Conservation (phyloP, 1,284 basidiomycete species). For the Irpex sp. region DNA sequence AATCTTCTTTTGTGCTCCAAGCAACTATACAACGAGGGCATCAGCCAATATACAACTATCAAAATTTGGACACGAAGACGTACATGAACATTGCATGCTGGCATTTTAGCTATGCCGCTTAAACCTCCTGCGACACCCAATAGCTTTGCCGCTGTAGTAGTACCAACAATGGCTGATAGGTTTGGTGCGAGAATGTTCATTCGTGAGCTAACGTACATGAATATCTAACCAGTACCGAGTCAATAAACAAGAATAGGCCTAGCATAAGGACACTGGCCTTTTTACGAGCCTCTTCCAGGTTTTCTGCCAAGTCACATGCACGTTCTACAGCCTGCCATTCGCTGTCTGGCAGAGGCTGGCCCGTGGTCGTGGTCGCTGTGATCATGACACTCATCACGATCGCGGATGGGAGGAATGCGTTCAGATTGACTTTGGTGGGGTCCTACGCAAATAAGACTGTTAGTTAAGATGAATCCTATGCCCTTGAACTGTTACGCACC, state of each 20-base stretch:
- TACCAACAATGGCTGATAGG: conserved; percentile 96
- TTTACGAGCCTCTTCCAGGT: conserved; percentile 85
- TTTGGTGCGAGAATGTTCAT: conserved; percentile 99
- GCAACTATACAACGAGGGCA: conserved; percentile 53
- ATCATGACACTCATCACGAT: conserved; percentile 96
- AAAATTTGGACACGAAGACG: conserved; percentile 25
- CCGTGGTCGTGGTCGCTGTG: conserved; percentile 89
- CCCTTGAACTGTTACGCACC: conserved; percentile 32
- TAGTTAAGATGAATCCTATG: conserved; percentile 1
- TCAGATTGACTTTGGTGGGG: conserved; percentile 78
- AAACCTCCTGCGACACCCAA: conserved; percentile 97
- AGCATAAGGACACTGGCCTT: conserved; percentile 44
- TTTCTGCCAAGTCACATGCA: conserved; percentile 86
- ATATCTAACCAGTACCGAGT: conserved; percentile 56
- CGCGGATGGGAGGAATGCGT: conserved; percentile 83
- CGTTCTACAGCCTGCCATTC: conserved; percentile 82
- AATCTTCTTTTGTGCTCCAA: conserved; percentile 91
- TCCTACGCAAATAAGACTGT: conserved; percentile 42
- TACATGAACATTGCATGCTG: conserved; percentile 93
- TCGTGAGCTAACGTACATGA: conserved; percentile 97
- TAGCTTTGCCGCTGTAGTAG: conserved; percentile 95
- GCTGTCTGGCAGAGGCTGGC: conserved; percentile 63
- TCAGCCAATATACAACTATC: neutral
- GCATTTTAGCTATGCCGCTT: conserved; percentile 89
- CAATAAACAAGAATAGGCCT: neutral